Percentiles rank a stretch among this genome's conserved stretches.
phyloP scores from a whole-genome alignment of 75 land plant species.

The Selaginella tamariscina region DNA sequence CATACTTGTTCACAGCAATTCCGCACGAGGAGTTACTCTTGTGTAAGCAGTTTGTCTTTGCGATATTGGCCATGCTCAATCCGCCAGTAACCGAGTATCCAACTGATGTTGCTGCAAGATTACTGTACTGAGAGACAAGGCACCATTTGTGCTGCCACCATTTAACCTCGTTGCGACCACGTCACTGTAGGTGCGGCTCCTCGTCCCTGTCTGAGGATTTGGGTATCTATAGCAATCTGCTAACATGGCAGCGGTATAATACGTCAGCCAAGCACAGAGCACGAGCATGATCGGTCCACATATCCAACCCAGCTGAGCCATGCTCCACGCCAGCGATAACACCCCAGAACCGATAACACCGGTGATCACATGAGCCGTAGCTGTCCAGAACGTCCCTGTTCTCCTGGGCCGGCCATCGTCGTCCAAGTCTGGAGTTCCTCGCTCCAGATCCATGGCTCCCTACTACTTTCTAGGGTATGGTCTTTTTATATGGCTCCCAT shows the following conservation, averaged over 20 bases:
- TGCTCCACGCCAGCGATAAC: background rate
- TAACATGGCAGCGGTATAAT: background rate
- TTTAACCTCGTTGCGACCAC: background rate
- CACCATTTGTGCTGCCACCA: background rate
- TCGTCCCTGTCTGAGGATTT: background rate
- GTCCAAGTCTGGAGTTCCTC: background rate
- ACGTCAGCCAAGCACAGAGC: background rate
- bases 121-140: conserved; percentile 31
- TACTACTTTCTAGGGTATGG: too few relatives aligned
- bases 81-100: conserved; percentile 62
- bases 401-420: background rate
- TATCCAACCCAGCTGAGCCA: background rate
- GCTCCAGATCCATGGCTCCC: too few relatives aligned
- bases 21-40: conserved; percentile 41
- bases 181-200: background rate
- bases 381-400: background rate
- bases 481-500: too few relatives aligned
- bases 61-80: conserved; percentile 55
- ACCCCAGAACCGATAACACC: background rate
- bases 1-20: conserved; percentile 31
- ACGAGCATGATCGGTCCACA: background rate
- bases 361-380: background rate
- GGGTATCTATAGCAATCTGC: background rate
- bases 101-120: conserved; percentile 39
- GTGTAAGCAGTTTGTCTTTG: conserved; percentile 58